These are phyloP conservation scores for Sarocladium oryzae DNA, from an alignment of 2,329 filamentous ascomycete genomes.

Conservation along the genomic window DNA sequence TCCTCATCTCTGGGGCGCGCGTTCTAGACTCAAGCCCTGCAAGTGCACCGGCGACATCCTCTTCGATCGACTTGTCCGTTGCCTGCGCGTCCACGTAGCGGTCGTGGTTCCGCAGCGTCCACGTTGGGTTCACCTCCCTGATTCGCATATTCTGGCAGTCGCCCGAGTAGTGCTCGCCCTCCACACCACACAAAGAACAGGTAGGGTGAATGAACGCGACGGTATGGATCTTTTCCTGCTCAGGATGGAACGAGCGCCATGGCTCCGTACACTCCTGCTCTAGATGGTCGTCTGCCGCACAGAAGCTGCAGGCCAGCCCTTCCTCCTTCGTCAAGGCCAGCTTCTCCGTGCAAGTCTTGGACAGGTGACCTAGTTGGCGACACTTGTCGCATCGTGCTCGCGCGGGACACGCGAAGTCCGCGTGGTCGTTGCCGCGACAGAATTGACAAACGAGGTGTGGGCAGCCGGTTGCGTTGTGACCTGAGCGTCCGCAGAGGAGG, in stretches of 20 bases:
- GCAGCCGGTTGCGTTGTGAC: constrained; percentile 41
- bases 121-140: constrained; percentile 35
- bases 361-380: constrained; percentile 53
- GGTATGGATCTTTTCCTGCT: constrained; percentile 33
- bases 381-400: constrained; percentile 52
- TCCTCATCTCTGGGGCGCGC: constrained; percentile 23
- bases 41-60: constrained; percentile 13
- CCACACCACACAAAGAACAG: constrained; percentile 50
- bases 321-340: constrained; percentile 46
- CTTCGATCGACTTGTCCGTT: constrained; percentile 31
- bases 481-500: constrained; percentile 41
- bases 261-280: constrained; percentile 54
- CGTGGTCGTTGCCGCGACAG: constrained; percentile 41
- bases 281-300: constrained; percentile 47
- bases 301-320: constrained; percentile 54
- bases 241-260: constrained; percentile 50
- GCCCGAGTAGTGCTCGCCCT: constrained; percentile 46
- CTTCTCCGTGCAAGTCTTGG: constrained; percentile 47
- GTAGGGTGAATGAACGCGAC: constrained; percentile 43
- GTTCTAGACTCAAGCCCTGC: background rate
- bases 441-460: constrained; percentile 40
- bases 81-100: constrained; percentile 43
- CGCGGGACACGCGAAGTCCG: constrained; percentile 43
- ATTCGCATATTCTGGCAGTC: constrained; percentile 38
- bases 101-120: constrained; percentile 43